Evolutionary conservation across 495 filamentous ascomycete genomes (phyloP), one percentile per base, ranked within the genome.

Genomic region (Acidiella bohemica): DNA sequence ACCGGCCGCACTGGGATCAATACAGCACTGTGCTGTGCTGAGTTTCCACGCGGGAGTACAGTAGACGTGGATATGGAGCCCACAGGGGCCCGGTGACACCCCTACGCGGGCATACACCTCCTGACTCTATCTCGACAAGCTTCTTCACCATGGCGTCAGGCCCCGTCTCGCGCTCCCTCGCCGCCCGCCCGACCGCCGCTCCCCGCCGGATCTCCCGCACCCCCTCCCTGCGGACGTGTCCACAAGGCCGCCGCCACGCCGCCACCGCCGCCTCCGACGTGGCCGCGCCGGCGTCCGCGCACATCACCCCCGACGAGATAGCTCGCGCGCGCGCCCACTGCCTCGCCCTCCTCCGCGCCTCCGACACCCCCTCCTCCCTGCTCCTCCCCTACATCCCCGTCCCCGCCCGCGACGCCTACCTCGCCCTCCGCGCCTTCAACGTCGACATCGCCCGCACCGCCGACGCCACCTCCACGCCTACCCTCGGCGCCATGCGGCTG

Each of bases 341-440:
- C 14, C 44, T 51, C 39, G 39, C 42, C 32, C 30, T 25, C 6
- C 32, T 29, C 52, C 84, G 84, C 54, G 78, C 76, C 59, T 80
- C 80, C 56, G 90, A 96, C 60, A 75, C 81, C 32, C 79, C 90
- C 38, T 86, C 90, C 17, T 84, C 82, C 58, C 72, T 83, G n/a
- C 73, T 94, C 39, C 75, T 78, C 41, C 75, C 78, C 41, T 92
- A 95, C 64, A 70, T 94, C 39, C 85, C 85, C 13, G 66, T 63
- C 1, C 59, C 71, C 8, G 66, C 75, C 2, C 77, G 71, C 49
- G 74, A 88, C 54, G 80, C 82, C 44, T 93, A 96, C 63, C 73
- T 93, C 47, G 84, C 87, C 37, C 71, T 97, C 25, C 83, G 87
- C 28, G 84, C 90, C 24, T 73, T 97, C 61, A 97, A 97, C 56